Base-by-base conservation (phyloP, 768 basidiomycete species). In the Collybia sordida region DNA sequence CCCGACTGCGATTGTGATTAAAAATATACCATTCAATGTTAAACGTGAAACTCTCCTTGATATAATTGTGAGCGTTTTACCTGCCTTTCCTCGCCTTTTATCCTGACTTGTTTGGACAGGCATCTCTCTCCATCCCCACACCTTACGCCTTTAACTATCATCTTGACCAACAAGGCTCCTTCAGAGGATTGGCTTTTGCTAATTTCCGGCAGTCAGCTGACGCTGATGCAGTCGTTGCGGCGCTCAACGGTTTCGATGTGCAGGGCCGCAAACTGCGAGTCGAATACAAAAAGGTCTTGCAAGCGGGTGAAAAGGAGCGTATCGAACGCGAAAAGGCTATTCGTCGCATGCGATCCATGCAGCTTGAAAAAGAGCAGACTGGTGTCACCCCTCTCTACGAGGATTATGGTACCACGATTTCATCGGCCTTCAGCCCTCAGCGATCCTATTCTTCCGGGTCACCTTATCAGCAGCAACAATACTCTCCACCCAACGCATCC, bases 111-210 rank as follows among this genome's bases (percentile, higher is more conserved):
- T 52, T 50, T 50, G 51, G 50, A 44, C 57, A 95, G 92, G 85
- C 87, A 62, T 95, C 94, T 47, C 73, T 99, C 57, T 80, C 88
- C 37, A 96, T 98, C 64, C 95, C 95, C 52, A 90, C 94, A 12
- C 97, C 97, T 34, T 98, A 98, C 70, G 97, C 97, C 23, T 99
- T 99, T 82, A 99, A 99, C 72, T 99, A 98, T 67, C 97, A 99
- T 68, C 83, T 96, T 63, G 95, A 98, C 71, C 91, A 93, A 59
- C 87, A 90, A 63, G 95, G 95, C 59, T 87, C 92, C 37, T 99
- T 99, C 81, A 88, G 97, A 53, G 97, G 97, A 17, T 72, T 99
- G 46, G 97, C 97, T 11, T 99, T 99, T 68, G 97, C 97, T 64
- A 99, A 99, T 68, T 99, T 98, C 73, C 85, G 95, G 47, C 88